These are phyloP conservation scores for Prunus campanulata DNA, from an alignment of 306 rosid genomes.

Conservation along the genomic window DNA sequence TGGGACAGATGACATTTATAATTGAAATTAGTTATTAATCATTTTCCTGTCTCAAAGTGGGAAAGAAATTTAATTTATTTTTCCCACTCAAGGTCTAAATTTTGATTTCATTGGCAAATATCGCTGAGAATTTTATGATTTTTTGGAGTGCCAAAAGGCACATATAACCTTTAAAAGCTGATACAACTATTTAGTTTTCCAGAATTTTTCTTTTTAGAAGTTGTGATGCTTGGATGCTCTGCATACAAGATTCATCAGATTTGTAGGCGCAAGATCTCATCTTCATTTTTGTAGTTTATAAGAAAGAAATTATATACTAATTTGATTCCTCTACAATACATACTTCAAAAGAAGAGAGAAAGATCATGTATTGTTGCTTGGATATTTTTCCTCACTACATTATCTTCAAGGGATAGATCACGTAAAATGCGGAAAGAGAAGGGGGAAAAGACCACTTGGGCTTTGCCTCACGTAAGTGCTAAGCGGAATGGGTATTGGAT, in stretches of 20 bases:
- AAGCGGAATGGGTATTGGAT: no score
- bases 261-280: neutral
- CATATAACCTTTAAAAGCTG: neutral
- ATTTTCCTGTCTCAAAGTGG: neutral
- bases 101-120: neutral
- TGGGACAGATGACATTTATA: neutral
- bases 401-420: neutral
- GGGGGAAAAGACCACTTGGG: no score
- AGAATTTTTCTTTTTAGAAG: neutral
- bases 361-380: conserved; percentile 1
- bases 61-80: neutral
- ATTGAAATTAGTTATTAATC: no score
- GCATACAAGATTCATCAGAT: neutral
- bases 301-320: neutral
- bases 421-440: no score
- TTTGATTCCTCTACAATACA: neutral
- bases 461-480: no score
- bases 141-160: no score
- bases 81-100: neutral
- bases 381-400: neutral
- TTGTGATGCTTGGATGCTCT: neutral
- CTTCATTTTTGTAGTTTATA: neutral
- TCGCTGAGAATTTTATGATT: no score
- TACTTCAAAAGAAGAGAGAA: neutral
- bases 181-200: neutral